Conservation (phyloP, 345 rosid species). For the Trapa incisa region DNA sequence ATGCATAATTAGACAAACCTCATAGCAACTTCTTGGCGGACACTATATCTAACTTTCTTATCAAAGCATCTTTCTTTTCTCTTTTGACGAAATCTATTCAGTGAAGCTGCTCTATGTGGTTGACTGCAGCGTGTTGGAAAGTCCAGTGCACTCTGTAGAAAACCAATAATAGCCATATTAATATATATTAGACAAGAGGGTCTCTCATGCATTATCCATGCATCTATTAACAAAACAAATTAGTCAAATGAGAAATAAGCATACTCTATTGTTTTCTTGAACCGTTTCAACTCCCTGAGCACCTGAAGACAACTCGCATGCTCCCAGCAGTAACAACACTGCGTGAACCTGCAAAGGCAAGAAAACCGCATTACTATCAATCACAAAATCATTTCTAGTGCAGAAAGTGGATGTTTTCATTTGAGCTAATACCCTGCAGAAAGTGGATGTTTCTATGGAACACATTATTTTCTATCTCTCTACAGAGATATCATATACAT, state of each 20-base stretch:
- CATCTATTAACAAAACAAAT: not conserved
- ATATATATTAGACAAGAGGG: not conserved
- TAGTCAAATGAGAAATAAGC: not conserved
- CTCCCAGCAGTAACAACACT: conserved; percentile 30
- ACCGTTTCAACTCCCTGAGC: conserved; percentile 14
- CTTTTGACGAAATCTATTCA: conserved; percentile 33
- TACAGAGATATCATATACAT: no score
- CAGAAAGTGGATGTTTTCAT: not conserved
- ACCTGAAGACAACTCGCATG: conserved; percentile 25
- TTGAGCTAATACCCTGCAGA: not conserved
- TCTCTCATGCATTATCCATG: not conserved
- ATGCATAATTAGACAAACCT: conserved; percentile 12
- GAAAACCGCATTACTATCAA: not conserved
- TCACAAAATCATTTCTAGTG: not conserved
- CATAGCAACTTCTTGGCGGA: conserved; percentile 42
- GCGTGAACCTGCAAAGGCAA: conserved; percentile 25
- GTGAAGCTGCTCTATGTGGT: conserved; percentile 37
- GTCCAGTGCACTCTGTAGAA: conserved; percentile 7
- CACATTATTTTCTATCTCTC: no score
- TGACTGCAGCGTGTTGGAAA: conserved; percentile 23
- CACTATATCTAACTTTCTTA: conserved; percentile 37
- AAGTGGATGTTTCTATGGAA: not conserved
- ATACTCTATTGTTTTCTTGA: conserved; percentile 24
- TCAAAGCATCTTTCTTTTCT: conserved; percentile 36
- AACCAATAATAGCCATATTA: not conserved